A percentile compares a stretch with the other conserved stretches of the same genome.
Evolutionary conservation across 2,329 filamentous ascomycete species (phyloP).

Genomic region (Fusarium sp.): DNA sequence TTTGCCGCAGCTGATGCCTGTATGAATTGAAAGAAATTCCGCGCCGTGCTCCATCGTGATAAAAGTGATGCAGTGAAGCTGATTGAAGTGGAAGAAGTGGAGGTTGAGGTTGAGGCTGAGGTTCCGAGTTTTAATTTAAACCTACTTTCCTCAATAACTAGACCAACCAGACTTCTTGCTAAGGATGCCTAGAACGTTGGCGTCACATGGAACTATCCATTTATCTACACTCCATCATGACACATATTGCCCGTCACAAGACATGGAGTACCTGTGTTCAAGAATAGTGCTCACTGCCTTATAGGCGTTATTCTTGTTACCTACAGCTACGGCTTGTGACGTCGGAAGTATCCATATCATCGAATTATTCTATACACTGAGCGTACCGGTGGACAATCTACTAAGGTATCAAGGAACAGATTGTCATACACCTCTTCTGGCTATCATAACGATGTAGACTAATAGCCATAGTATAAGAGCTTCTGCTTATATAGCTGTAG

Average conservation of each 20-base stretch:
- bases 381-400: no score
- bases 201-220: slow-evolving; percentile 21
- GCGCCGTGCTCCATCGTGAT: background rate
- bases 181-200: slow-evolving; percentile 18
- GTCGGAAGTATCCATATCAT: no score
- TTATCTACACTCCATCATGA: background rate
- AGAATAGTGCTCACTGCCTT: no score
- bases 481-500: no score
- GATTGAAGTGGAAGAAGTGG: slow-evolving; percentile 10
- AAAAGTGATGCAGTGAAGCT: background rate
- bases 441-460: no score
- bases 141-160: slow-evolving; percentile 6
- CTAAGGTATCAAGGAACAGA: no score
- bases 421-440: no score
- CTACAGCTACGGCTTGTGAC: background rate
- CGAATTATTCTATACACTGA: background rate
- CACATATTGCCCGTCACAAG: background rate
- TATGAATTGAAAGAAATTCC: background rate
- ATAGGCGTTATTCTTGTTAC: background rate
- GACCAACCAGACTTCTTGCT: slow-evolving; percentile 25
- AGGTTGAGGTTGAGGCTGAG: slow-evolving; percentile 24
- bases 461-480: no score
- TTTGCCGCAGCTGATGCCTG: background rate
- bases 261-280: background rate
- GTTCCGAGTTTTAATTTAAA: slow-evolving; percentile 18